Evolutionary conservation across 2,329 filamentous ascomycete species (phyloP).

Genomic region (Fusarium subglutinans): DNA sequence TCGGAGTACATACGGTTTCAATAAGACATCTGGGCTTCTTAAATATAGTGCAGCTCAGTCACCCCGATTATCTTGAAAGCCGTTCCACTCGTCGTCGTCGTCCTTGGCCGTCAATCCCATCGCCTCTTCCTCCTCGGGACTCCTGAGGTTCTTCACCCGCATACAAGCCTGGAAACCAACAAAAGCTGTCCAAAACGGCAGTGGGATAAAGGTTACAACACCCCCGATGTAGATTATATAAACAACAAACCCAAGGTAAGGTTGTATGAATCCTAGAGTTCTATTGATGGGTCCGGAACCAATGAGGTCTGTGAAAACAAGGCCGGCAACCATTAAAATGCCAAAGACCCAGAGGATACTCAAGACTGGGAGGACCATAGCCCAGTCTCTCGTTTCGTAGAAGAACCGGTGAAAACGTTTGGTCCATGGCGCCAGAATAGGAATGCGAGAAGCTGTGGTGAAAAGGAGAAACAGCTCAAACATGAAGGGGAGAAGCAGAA

Average conservation of each 20-base stretch:
- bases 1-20: slow-evolving; percentile 10
- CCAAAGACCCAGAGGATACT: slow-evolving; percentile 24
- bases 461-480: slow-evolving; percentile 37
- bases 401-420: slow-evolving; percentile 21
- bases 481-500: slow-evolving; percentile 9
- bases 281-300: background rate
- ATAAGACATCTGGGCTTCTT: background rate
- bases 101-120: slow-evolving; percentile 10
- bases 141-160: slow-evolving; percentile 17
- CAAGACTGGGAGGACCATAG: slow-evolving; percentile 28
- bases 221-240: background rate
- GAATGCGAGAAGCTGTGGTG: slow-evolving; percentile 31
- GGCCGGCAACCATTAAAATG: background rate
- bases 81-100: slow-evolving; percentile 11
- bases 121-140: slow-evolving; percentile 17
- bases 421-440: background rate
- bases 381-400: slow-evolving; percentile 26
- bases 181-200: slow-evolving; percentile 28
- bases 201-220: background rate
- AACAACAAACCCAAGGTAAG: background rate
- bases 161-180: slow-evolving; percentile 19
- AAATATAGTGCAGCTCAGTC: background rate
- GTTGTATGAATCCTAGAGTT: background rate
- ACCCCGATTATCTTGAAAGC: slow-evolving; percentile 16
- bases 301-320: slow-evolving; percentile 12